Percentiles rank a stretch among this genome's conserved stretches.
phyloP scores from a whole-genome alignment of 2,329 filamentous ascomycete species.

The Talaromyces sp. region DNA sequence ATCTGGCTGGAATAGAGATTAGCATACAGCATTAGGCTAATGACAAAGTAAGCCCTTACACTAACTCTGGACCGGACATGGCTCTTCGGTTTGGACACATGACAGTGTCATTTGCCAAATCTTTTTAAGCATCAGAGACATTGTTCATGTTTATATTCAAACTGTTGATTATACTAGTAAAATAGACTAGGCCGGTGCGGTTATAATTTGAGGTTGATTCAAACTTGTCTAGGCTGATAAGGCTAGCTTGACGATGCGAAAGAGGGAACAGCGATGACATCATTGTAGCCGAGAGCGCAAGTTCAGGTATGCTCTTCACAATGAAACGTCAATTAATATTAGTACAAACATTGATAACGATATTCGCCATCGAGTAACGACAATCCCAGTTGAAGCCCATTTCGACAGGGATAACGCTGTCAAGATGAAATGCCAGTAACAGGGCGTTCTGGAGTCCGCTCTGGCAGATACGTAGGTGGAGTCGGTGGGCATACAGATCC shows the following conservation, averaged over 20 bases:
- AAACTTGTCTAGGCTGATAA: not conserved
- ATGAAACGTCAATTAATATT: not conserved
- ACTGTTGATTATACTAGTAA: not conserved
- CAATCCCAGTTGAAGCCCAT: not conserved
- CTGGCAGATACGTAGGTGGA: slow-evolving; percentile 1
- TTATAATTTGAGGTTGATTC: not conserved
- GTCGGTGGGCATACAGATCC: not conserved
- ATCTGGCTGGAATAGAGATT: not conserved
- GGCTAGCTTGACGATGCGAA: not conserved
- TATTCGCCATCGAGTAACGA: not conserved
- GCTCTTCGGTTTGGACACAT: not conserved
- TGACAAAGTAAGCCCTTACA: not conserved
- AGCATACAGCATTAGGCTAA: not conserved
- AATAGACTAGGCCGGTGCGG: not conserved
- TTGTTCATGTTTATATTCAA: not conserved
- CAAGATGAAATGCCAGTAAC: not conserved
- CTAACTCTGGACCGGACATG: not conserved
- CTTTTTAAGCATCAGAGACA: not conserved
- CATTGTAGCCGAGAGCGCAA: not conserved
- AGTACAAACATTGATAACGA: not conserved
- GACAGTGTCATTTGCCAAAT: not conserved
- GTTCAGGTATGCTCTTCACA: not conserved
- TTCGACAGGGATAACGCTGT: not conserved
- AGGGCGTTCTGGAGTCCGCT: not conserved
- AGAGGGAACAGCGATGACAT: not conserved